Evolutionary conservation across 768 basidiomycete genomes (phyloP), one percentile per base, ranked within the genome.

Genomic region (Leucocoprinus birnbaumii): DNA sequence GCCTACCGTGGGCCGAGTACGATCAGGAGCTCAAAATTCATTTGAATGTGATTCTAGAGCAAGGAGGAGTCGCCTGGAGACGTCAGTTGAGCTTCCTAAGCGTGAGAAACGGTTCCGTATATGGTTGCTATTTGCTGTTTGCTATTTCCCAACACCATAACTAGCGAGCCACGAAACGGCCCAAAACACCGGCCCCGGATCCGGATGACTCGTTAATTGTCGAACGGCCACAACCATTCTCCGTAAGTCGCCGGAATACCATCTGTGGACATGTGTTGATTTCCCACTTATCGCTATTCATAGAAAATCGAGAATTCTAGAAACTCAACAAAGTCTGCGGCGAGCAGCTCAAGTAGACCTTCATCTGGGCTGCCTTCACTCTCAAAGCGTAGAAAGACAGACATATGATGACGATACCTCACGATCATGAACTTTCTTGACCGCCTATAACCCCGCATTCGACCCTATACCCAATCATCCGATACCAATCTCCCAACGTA

Each of bases 201-300:
- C 19, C 38, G 7, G 54, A 55, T 35, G 47, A 48, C 47, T 55
- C 54, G 13, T 48, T 55, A 16, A 22, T 49, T 48, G 54, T 55
- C 19, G 54, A 55, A 38, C 16, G 38, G 16, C 31, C 31, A 14
- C 38, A 25, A 21, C 53, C 53, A 6, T 45, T 54, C 38, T n/a
- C 8, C 21, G 47, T 55, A 48, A 22, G 53, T 22, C 18, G 27
- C 31, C 41, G 8, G 19, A 22, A 3, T 16, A 21, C 25, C 14
- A 54, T 38, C 26, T 10, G 34, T 14, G 27, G 22, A 35, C 10
- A 18, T 11, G 22, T 43, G 27, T 48, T 11, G 38, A 13, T 13
- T 38, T 18, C n/a, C n/a, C n/a, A n/a, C n/a, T n/a, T n/a, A n/a
- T 31, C 19, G 46, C 5, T n/a, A 13, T 21, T 22, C 9, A 8